Percentiles rank a stretch among this genome's conserved stretches.
Conservation (phyloP, 2,329 filamentous ascomycete genomes). For the Lecanicillium sp. region DNA sequence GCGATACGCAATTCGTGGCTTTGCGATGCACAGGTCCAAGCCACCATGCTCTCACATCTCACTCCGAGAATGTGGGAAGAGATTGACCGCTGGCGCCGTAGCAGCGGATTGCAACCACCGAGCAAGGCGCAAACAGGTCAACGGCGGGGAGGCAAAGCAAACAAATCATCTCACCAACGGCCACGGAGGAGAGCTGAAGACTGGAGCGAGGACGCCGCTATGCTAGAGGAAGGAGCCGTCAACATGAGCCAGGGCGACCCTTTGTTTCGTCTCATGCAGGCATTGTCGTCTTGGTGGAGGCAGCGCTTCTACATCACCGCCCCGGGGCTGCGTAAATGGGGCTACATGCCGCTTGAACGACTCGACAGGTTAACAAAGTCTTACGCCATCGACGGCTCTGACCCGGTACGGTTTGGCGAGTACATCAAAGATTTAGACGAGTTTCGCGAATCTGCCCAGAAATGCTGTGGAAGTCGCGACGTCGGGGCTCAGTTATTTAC, state of each 20-base stretch:
- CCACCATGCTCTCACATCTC: constrained; percentile 67
- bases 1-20: constrained; percentile 77
- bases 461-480: constrained; percentile 75
- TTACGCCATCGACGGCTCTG: constrained; percentile 54
- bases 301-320: constrained; percentile 70
- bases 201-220: constrained; percentile 64
- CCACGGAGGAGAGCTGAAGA: constrained; percentile 42
- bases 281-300: constrained; percentile 81
- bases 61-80: constrained; percentile 62
- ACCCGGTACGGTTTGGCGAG: constrained; percentile 67
- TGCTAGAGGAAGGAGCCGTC: constrained; percentile 59
- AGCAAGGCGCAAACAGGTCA: no score
- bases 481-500: constrained; percentile 86
- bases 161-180: constrained; percentile 9
- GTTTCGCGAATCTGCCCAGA: constrained; percentile 61
- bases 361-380: constrained; percentile 67
- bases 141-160: no score
- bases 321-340: constrained; percentile 78
- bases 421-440: constrained; percentile 57
- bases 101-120: constrained; percentile 52
- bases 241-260: constrained; percentile 82
- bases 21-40: constrained; percentile 68
- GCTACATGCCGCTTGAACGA: constrained; percentile 73
- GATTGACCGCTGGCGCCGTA: constrained; percentile 63
- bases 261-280: constrained; percentile 65